Percentiles rank a stretch among this genome's conserved stretches.
phyloP scores from a whole-genome alignment of 2,329 filamentous ascomycete genomes.

The Myriosclerotinia scirpicola region DNA sequence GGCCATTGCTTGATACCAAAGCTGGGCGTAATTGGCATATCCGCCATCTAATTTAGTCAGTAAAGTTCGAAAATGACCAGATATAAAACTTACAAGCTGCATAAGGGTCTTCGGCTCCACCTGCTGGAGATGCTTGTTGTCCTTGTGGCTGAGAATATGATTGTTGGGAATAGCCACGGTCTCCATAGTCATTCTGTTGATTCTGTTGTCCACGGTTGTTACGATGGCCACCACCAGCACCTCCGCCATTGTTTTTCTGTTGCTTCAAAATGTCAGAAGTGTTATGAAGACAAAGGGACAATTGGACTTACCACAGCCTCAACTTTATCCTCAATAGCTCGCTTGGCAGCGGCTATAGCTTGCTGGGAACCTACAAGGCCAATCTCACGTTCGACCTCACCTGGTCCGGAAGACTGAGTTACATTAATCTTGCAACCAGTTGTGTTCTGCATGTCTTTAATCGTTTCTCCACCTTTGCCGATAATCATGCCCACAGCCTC shows the following conservation, averaged over 20 bases:
- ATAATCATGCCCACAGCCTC: slow-evolving; percentile 97
- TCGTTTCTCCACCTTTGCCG: slow-evolving; percentile 89
- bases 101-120: slow-evolving; percentile 65
- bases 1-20: slow-evolving; percentile 75
- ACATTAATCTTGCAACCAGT: slow-evolving; percentile 96
- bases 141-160: slow-evolving; percentile 43
- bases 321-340: slow-evolving; percentile 87
- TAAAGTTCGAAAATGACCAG: slow-evolving; percentile 13
- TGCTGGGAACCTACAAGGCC: slow-evolving; percentile 76
- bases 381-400: slow-evolving; percentile 81
- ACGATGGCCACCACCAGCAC: slow-evolving; percentile 48
- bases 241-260: slow-evolving; percentile 53
- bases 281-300: not conserved
- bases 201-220: slow-evolving; percentile 46
- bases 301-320: slow-evolving; percentile 72
- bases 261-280: slow-evolving; percentile 42
- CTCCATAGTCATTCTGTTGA: slow-evolving; percentile 55
- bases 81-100: slow-evolving; percentile 60
- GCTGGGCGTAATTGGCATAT: slow-evolving; percentile 74
- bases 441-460: slow-evolving; percentile 85
- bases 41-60: slow-evolving; percentile 61
- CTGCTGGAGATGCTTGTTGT: slow-evolving; percentile 49
- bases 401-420: slow-evolving; percentile 73
- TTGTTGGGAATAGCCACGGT: slow-evolving; percentile 53
- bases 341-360: slow-evolving; percentile 77